Percentiles rank a stretch among this genome's conserved stretches.
phyloP scores from a whole-genome alignment of 306 rosid species.

The Dicorynia guianensis region DNA sequence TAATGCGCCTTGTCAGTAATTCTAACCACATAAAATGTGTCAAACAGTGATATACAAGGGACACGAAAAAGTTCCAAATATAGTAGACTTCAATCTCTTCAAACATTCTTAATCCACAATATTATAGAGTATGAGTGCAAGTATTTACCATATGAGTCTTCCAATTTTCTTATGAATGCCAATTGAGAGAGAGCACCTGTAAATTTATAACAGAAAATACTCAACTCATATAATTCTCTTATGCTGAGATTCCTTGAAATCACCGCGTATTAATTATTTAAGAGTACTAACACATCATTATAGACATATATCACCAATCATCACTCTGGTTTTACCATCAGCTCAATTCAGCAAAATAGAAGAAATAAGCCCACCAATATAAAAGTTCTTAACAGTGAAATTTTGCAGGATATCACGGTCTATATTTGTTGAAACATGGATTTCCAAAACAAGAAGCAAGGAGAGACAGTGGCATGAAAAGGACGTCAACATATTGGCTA shows the following conservation, averaged over 20 bases:
- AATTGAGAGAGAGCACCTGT: conserved; percentile 94
- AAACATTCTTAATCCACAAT: conserved; percentile 9
- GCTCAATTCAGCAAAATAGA: neutral
- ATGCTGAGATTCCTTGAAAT: neutral
- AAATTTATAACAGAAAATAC: conserved; percentile 35
- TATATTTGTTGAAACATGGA: neutral
- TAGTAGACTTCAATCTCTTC: neutral
- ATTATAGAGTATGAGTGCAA: conserved; percentile 19
- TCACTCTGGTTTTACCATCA: neutral
- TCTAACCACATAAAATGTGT: neutral
- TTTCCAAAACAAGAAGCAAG: neutral
- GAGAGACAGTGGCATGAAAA: neutral
- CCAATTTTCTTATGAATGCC: conserved; percentile 86
- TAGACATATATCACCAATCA: neutral
- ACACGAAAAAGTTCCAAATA: neutral
- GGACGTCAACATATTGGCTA: neutral
- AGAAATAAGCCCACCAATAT: neutral
- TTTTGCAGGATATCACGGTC: neutral
- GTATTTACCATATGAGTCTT: conserved; percentile 77
- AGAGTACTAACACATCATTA: neutral
- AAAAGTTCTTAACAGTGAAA: neutral
- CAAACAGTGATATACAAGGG: neutral
- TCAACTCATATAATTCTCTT: neutral
- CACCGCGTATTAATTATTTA: neutral
- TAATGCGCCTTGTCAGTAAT: neutral